Percentiles rank a stretch among this genome's conserved stretches.
These are phyloP conservation scores for Neotropicomus parvogracilis DNA, from an alignment of 1,284 basidiomycete species.

Conservation along the genomic window DNA sequence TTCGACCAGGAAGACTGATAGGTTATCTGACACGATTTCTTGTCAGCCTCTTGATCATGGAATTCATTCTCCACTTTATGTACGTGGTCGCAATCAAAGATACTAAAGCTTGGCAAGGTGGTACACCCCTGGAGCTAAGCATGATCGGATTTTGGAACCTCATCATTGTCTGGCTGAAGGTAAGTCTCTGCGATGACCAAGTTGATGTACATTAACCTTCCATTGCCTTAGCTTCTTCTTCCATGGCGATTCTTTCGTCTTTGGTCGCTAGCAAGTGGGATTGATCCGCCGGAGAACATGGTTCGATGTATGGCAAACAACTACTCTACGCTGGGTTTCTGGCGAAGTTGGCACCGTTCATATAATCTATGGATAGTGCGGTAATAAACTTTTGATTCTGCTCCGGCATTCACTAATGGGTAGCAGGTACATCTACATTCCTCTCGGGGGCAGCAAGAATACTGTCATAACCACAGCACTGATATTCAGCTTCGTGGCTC, in stretches of 20 bases:
- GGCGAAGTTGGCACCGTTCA: constrained; percentile 94
- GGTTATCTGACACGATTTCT: constrained; percentile 75
- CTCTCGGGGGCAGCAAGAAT: constrained; percentile 78
- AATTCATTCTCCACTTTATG: constrained; percentile 90
- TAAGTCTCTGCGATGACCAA: constrained; percentile 33
- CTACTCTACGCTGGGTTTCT: constrained; percentile 91
- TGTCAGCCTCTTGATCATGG: constrained; percentile 68
- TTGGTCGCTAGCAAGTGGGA: constrained; percentile 87
- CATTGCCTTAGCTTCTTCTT: constrained; percentile 70
- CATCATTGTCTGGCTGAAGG: constrained; percentile 96
- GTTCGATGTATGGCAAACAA: constrained; percentile 98
- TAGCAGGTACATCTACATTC: constrained; percentile 89
- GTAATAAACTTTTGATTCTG: constrained; percentile 36
- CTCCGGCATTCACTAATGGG: not conserved
- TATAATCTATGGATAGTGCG: constrained; percentile 96
- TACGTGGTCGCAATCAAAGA: constrained; percentile 98
- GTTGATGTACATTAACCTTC: not conserved
- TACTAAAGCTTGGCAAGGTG: constrained; percentile 68
- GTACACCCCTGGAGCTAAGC: constrained; percentile 76
- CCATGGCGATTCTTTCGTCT: constrained; percentile 98
- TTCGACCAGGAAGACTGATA: constrained; percentile 37
- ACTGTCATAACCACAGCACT: constrained; percentile 68
- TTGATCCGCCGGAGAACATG: constrained; percentile 99
- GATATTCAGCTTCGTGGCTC: constrained; percentile 96
- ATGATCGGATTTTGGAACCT: constrained; percentile 99